Percentiles rank a stretch among this genome's conserved stretches.
phyloP scores from a whole-genome alignment of 306 rosid genomes.

The Herpetospermum pedunculosum region DNA sequence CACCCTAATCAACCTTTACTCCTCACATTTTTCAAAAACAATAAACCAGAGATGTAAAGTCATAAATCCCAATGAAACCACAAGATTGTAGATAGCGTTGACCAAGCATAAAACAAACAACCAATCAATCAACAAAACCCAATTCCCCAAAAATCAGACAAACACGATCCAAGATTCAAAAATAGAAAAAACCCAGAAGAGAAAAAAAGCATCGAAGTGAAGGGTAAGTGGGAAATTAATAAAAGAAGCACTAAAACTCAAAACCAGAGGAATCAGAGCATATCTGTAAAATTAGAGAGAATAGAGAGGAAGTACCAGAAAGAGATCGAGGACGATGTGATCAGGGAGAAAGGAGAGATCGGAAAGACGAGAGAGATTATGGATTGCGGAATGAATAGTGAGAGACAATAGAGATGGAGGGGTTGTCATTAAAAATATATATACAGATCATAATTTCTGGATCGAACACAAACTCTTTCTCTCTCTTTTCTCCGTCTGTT shows the following conservation, averaged over 20 bases:
- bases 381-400: conserved; percentile 70
- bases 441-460: neutral
- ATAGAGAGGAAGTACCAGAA: conserved; percentile 29
- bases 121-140: neutral
- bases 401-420: conserved; percentile 86
- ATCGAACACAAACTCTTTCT: too few relatives aligned
- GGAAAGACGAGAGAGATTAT: conserved; percentile 59
- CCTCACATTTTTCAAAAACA: neutral
- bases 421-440: conserved; percentile 36
- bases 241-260: neutral
- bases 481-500: too few relatives aligned
- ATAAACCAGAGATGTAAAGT: neutral
- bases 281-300: neutral
- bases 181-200: neutral
- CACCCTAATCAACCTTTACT: neutral
- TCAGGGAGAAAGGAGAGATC: conserved; percentile 92
- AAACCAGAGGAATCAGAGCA: neutral
- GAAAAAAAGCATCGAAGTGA: neutral
- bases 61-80: neutral
- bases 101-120: neutral
- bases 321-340: conserved; percentile 82
- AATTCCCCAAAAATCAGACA: neutral
- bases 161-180: conserved; percentile 3
- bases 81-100: neutral
- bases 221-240: neutral